These are phyloP conservation scores for Acer yangbiense DNA, from an alignment of 345 rosid genomes.

Conservation along the genomic window DNA sequence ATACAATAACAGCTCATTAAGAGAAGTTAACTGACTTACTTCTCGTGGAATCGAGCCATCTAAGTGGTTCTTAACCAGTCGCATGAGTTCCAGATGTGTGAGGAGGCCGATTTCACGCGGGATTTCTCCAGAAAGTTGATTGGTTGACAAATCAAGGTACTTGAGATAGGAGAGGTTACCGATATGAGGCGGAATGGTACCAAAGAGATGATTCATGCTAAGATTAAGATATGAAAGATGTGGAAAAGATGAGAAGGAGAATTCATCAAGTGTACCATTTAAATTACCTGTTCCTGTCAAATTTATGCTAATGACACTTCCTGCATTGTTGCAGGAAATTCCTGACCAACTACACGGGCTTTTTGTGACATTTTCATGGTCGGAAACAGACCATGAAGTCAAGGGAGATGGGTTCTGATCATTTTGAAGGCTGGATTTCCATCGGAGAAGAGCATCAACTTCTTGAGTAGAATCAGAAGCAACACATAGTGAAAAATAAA, in stretches of 20 bases:
- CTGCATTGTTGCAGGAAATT: constrained; percentile 12
- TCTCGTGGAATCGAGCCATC: constrained; percentile 23
- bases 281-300: constrained; percentile 20
- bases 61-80: constrained; percentile 10
- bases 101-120: constrained; percentile 25
- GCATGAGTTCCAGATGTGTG: constrained; percentile 17
- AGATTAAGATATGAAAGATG: constrained; percentile 29
- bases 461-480: constrained; percentile 9
- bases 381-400: constrained; percentile 20
- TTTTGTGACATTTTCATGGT: background rate
- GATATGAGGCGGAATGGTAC: constrained; percentile 28
- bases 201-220: constrained; percentile 24
- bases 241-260: constrained; percentile 28
- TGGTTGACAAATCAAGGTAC: constrained; percentile 23
- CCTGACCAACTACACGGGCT: constrained; percentile 26
- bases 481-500: constrained; percentile 8
- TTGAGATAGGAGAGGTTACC: constrained; percentile 26
- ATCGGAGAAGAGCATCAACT: constrained; percentile 27
- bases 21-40: background rate
- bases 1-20: background rate
- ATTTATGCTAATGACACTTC: constrained; percentile 23
- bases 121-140: constrained; percentile 20
- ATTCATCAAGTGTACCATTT: constrained; percentile 26
- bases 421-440: constrained; percentile 29
- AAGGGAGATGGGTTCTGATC: background rate